Evolutionary conservation across 768 basidiomycete genomes (phyloP), one percentile per base, ranked within the genome.

Genomic region (Rhizopogon sp.): DNA sequence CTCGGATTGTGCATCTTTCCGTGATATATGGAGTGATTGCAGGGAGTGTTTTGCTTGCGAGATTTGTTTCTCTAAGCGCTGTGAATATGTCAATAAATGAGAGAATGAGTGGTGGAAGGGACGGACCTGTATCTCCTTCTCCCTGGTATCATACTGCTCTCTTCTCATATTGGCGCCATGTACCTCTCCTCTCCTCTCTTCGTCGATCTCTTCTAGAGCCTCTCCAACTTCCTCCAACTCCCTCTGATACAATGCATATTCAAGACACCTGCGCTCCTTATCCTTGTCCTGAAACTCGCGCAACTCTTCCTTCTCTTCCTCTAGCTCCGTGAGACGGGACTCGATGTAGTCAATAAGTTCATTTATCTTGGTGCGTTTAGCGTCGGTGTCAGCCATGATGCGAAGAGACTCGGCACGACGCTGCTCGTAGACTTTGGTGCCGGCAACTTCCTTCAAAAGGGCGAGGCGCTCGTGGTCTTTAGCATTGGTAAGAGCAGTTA

Each of bases 361-460:
- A 62, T 79, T 84, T 59, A 99, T 97, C 71, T 98, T 98, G 13
- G 81, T 76, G 8, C 93, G 86, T 64, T 98, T 98, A 5, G 88
- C 80, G 60, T 96, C 93, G 46, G 97, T 98, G 67, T 98, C 96
- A 29, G 92, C 83, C 91, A 98, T 97, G 67, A 98, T 94, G 52
- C 90, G 86, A n/a, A 95, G 76, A 5, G 91, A 94, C 67, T 99
- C 97, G 0, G 88, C 61, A 14, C 96, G 83, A 45, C 95, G 85
- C 65, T 96, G 90, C 72, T 99, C 97, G 65, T 99, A 99, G 1
- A 98, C 93, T 62, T 97, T 93, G 0, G 97, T 99, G 3, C 97
- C 97, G 0, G 96, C 97, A 0, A 99, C 95, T 70, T 99, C 97
- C 66, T 99, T 98, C 44, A 99, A 76, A n/a, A 99, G 79, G 0